Conservation (phyloP, 148 eudicot genomes). For the Rhododendron ferrugineum region DNA sequence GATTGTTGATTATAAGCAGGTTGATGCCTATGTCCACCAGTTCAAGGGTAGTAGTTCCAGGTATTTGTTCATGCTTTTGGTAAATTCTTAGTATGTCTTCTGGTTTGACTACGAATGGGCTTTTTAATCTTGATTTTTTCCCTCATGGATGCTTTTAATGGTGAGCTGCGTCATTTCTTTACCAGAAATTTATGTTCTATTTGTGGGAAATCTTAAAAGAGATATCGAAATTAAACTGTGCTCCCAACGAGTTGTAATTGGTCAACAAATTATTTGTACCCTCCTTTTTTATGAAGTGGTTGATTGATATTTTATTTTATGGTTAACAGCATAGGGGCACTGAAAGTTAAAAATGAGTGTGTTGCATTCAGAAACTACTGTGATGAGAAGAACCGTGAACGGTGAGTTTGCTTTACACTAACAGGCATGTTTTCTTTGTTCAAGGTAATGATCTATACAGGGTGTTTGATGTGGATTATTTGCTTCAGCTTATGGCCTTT, state of each 20-base stretch:
- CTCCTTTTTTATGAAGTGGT: not conserved
- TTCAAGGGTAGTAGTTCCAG: conserved; percentile 92
- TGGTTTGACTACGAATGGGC: not conserved
- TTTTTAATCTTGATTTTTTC: not conserved
- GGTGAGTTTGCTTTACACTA: conserved; percentile 31
- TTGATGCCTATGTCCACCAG: conserved; percentile 77
- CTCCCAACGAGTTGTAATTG: not conserved
- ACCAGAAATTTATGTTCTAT: not conserved
- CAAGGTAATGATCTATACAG: not conserved
- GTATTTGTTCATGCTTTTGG: conserved; percentile 18
- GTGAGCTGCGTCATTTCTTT: not conserved
- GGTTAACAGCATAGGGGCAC: conserved; percentile 59
- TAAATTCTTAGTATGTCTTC: not conserved
- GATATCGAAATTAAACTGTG: not conserved
- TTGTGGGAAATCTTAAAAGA: not conserved
- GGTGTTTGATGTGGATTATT: not conserved
- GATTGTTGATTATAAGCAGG: conserved; percentile 59
- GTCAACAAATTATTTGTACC: not conserved
- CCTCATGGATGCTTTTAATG: not conserved
- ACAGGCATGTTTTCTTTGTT: not conserved
- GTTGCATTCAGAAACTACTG: conserved; percentile 44
- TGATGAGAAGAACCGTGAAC: conserved; percentile 54
- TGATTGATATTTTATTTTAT: not conserved
- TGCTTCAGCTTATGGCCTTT: not conserved
- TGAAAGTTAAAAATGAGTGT: conserved; percentile 45